phyloP scores from a whole-genome alignment of 179 eudicot genomes.

The Heliamphora pulchella region DNA sequence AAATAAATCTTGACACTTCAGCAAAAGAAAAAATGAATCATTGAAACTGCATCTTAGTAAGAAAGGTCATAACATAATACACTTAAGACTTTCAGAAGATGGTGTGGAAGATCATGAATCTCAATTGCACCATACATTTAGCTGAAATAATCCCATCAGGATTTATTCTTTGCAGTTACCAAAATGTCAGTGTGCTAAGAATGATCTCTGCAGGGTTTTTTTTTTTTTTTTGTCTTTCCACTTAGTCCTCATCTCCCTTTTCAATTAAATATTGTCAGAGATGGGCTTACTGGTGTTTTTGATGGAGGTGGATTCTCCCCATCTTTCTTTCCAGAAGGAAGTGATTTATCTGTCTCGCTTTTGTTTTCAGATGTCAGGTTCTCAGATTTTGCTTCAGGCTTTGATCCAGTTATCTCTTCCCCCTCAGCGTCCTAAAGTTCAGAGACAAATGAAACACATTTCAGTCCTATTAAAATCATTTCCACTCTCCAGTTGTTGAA shows the following conservation, averaged over 20 bases:
- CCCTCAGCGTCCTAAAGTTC: constrained; percentile 24
- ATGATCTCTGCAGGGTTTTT: not conserved
- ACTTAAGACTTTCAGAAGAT: constrained; percentile 12
- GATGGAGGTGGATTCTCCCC: constrained; percentile 42
- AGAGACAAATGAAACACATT: constrained; percentile 13
- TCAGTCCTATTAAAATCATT: not conserved
- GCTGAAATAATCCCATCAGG: not conserved
- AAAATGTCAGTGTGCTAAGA: not conserved
- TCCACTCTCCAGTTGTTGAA: not conserved
- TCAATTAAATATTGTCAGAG: not conserved
- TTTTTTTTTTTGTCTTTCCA: not conserved
- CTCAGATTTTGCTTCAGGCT: constrained; percentile 51
- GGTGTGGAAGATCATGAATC: not conserved
- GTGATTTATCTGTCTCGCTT: constrained; percentile 52
- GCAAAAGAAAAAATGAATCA: not conserved
- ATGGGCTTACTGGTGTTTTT: constrained; percentile 25
- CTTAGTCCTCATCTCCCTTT: not conserved
- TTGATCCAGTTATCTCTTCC: constrained; percentile 38
- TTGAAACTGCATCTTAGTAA: not conserved
- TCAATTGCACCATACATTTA: not conserved
- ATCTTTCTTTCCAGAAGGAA: constrained; percentile 42
- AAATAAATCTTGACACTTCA: too few species aligned
- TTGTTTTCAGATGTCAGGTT: constrained; percentile 36
- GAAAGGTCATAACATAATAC: not conserved
- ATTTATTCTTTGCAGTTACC: not conserved